Conservation (phyloP, 225 moss, liverwort and hornwort genomes). For the Anthoceros angustus region DNA sequence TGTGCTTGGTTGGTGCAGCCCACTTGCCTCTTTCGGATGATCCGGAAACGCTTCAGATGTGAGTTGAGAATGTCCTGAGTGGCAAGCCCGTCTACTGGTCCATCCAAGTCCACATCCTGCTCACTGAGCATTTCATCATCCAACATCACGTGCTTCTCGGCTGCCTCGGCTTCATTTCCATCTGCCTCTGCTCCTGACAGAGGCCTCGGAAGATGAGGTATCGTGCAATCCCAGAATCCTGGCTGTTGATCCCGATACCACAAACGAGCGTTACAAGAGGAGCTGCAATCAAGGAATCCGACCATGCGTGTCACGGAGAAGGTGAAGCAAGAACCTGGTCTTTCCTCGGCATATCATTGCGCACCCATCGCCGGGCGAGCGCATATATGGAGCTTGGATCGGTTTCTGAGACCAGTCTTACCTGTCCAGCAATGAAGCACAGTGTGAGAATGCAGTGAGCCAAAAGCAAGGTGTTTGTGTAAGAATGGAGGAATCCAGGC, state of each 20-base stretch:
- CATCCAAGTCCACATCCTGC: neutral
- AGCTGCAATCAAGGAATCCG: neutral
- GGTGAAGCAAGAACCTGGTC: slow-evolving; percentile 41
- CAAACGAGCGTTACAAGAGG: neutral
- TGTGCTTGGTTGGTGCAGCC: neutral
- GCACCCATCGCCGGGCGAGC: slow-evolving; percentile 85
- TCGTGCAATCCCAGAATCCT: slow-evolving; percentile 44
- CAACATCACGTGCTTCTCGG: slow-evolving; percentile 25
- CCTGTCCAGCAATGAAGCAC: slow-evolving; percentile 22
- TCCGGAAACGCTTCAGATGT: neutral
- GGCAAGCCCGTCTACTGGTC: neutral
- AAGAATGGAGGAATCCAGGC: neutral
- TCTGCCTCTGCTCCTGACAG: slow-evolving; percentile 41
- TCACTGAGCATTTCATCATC: slow-evolving; percentile 12
- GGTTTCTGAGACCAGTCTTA: slow-evolving; percentile 57
- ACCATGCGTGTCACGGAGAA: neutral
- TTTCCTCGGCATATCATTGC: slow-evolving; percentile 52
- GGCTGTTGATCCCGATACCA: slow-evolving; percentile 28
- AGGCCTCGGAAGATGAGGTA: slow-evolving; percentile 50
- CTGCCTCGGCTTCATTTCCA: slow-evolving; percentile 22
- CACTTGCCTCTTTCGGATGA: neutral
- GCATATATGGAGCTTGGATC: slow-evolving; percentile 70
- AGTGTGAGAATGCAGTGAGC: neutral
- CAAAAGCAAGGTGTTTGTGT: neutral
- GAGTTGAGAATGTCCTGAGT: neutral